These are phyloP conservation scores for Didymella lethalis DNA, from an alignment of 2,329 filamentous ascomycete genomes.

Conservation along the genomic window DNA sequence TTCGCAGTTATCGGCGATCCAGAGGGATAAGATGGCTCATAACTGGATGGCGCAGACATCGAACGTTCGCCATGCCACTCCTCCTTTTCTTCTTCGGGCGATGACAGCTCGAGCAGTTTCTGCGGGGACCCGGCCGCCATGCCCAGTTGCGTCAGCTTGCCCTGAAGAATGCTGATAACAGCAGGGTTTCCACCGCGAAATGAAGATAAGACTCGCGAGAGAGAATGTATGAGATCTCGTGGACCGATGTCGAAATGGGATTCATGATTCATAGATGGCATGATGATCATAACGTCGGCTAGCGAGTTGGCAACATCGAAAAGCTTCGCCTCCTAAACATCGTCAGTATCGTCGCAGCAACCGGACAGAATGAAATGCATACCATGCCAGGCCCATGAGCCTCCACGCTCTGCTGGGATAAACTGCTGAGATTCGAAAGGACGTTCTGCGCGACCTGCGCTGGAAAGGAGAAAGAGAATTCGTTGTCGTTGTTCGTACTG, in stretches of 20 bases:
- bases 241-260: slow-evolving; percentile 43
- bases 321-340: slow-evolving; percentile 43
- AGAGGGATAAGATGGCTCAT: slow-evolving; percentile 17
- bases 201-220: slow-evolving; percentile 39
- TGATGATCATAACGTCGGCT: slow-evolving; percentile 50
- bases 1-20: slow-evolving; percentile 4
- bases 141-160: slow-evolving; percentile 41
- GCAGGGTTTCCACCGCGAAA: slow-evolving; percentile 48
- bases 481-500: slow-evolving; percentile 39
- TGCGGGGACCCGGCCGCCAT: slow-evolving; percentile 40
- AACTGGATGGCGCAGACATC: slow-evolving; percentile 30
- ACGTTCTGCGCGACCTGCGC: slow-evolving; percentile 47
- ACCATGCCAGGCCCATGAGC: slow-evolving; percentile 50
- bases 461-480: slow-evolving; percentile 48
- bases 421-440: slow-evolving; percentile 38
- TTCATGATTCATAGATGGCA: slow-evolving; percentile 44
- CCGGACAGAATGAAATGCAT: slow-evolving; percentile 3
- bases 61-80: slow-evolving; percentile 33
- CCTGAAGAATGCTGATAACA: slow-evolving; percentile 45
- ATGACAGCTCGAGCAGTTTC: slow-evolving; percentile 42
- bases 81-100: slow-evolving; percentile 43
- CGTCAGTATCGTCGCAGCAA: neutral
- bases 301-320: slow-evolving; percentile 49
- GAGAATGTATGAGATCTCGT: slow-evolving; percentile 45
- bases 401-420: slow-evolving; percentile 45